These are phyloP conservation scores for Diaporthe eres DNA, from an alignment of 2,329 filamentous ascomycete genomes.

Conservation along the genomic window DNA sequence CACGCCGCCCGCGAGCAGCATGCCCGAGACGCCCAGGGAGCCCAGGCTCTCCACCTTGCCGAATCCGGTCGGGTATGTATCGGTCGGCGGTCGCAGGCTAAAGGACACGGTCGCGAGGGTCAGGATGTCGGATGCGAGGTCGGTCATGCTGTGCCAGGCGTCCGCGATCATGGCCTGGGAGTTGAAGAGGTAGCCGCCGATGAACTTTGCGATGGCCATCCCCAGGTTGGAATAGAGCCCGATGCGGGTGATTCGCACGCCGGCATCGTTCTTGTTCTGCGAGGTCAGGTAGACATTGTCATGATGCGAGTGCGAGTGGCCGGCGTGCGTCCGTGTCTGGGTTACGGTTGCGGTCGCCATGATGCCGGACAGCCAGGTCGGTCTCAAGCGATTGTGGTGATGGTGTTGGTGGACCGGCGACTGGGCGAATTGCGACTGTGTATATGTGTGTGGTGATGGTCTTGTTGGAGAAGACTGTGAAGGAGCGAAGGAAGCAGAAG, in stretches of 20 bases:
- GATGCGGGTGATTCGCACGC: conserved; percentile 92
- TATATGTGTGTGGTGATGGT: conserved; percentile 29
- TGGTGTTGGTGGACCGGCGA: conserved; percentile 33
- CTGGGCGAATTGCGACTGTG: conserved; percentile 35
- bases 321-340: conserved; percentile 59
- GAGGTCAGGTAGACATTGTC: conserved; percentile 88
- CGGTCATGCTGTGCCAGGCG: conserved; percentile 94
- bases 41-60: conserved; percentile 98
- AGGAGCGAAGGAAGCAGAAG: conserved; percentile 40
- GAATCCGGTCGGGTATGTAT: conserved; percentile 89
- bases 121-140: conserved; percentile 94
- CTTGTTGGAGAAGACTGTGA: conserved; percentile 40
- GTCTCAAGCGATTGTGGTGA: conserved; percentile 35
- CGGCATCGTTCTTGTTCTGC: conserved; percentile 89
- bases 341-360: conserved; percentile 44
- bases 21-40: conserved; percentile 90
- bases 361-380: conserved; percentile 46
- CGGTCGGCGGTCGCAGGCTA: conserved; percentile 87
- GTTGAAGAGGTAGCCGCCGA: conserved; percentile 94
- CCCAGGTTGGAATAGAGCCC: conserved; percentile 90
- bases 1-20: conserved; percentile 89
- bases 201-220: conserved; percentile 94
- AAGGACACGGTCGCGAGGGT: conserved; percentile 95
- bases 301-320: conserved; percentile 80
- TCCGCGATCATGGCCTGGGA: conserved; percentile 94